phyloP scores from a whole-genome alignment of 1,284 basidiomycete genomes.

The Leccinum subfulvum region DNA sequence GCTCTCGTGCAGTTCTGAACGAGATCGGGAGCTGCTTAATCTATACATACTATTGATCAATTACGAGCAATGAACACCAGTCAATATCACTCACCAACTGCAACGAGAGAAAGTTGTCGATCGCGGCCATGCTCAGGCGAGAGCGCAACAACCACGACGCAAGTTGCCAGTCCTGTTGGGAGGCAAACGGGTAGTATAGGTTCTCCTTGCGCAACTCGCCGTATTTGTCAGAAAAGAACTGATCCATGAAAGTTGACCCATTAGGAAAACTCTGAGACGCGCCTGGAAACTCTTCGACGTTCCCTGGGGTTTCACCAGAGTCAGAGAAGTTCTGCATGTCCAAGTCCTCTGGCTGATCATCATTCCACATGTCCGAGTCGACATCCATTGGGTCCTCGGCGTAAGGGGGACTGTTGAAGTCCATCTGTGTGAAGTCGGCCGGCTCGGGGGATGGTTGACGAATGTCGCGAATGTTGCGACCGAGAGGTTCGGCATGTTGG shows the following conservation, averaged over 20 bases:
- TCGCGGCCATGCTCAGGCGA: background rate
- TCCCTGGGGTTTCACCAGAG: background rate
- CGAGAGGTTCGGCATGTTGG: background rate
- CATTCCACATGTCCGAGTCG: background rate
- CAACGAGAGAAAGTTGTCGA: background rate
- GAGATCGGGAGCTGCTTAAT: background rate
- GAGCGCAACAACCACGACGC: too few species aligned
- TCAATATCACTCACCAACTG: background rate
- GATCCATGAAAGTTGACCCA: constrained; percentile 6
- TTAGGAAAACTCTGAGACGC: background rate
- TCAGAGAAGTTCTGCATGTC: background rate
- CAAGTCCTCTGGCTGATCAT: background rate
- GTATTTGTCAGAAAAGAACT: background rate
- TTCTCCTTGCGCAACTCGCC: too few species aligned
- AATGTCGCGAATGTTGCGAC: background rate
- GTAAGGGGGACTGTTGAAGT: background rate
- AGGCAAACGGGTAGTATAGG: too few species aligned
- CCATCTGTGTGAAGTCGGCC: background rate
- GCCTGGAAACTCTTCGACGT: background rate
- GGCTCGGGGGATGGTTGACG: background rate
- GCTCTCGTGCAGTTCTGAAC: background rate
- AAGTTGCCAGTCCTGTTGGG: too few species aligned
- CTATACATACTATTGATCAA: background rate
- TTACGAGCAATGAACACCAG: background rate
- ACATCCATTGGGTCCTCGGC: background rate